Evolutionary conservation across 495 filamentous ascomycete genomes (phyloP), one percentile per base, ranked within the genome.

Genomic region (Penicillium samsonianum): DNA sequence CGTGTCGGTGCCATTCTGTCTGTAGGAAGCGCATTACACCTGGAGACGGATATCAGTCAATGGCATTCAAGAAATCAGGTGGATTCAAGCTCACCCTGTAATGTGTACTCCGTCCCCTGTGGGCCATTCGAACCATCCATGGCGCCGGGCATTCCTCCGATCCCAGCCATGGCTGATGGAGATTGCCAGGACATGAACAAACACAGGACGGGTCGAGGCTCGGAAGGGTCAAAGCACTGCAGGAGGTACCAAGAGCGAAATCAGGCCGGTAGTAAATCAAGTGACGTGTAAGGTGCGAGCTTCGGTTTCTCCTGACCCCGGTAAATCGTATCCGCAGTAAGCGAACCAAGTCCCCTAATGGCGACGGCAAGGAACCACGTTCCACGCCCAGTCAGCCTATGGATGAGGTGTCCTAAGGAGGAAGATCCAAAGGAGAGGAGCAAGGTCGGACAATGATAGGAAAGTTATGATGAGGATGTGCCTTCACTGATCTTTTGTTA

Each of bases 11-110:
- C 94, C 94, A 98, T 83, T 99, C 94, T 35, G 92, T 93, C 78
- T 98, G 95, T 33, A 99, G 86, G 72, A 98, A 98, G 71, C 94
- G 92, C 94, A 99, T 99, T 35, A 99, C 94, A 67, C 94, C 93
- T 98, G 62, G 35, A 43, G 23, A 22, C 26, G 33, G 38, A 49
- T 5, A 26, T 49, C 31, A 40, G 30, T 54, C 30, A 59, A 63
- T 54, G 58, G 56, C n/a, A 40, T 42, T 25, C 20, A 26, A 22
- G 11, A 31, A 40, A 12, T 44, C 45, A 10, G 10, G 46, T 23
- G 20, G 38, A 31, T 3, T 11, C 33, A 67, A 5, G 52, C 80
- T 65, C 69, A 96, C 93, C 94, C 84, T 98, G 94, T 42, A 98
- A 79, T 30, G 94, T 98, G 65, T 98, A 98, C 70, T 98, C 95